Conservation (phyloP, 2,329 filamentous ascomycete species). For the Apiospora aurea region DNA sequence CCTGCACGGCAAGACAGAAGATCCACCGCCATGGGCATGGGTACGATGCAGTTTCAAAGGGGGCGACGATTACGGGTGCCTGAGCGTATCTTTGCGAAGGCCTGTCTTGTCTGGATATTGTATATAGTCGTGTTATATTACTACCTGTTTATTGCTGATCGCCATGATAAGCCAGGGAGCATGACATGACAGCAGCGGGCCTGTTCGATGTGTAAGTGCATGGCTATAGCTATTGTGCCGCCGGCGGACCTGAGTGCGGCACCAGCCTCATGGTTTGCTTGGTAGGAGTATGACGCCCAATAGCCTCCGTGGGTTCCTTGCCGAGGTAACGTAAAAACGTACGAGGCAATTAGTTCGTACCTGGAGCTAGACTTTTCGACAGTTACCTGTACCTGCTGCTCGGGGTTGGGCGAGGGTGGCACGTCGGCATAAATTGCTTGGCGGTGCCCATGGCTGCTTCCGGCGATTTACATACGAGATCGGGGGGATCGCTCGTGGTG, state of each 20-base stretch:
- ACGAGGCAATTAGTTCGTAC: not conserved
- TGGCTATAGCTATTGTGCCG: not conserved
- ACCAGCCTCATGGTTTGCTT: not conserved
- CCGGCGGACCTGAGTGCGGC: not conserved
- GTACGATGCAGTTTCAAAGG: slow-evolving; percentile 8
- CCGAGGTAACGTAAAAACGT: not conserved
- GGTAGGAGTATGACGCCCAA: not conserved
- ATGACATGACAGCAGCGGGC: not conserved
- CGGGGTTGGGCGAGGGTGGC: no score
- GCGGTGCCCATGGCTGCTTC: not conserved
- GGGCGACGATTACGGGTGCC: not conserved
- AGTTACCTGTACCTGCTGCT: no score
- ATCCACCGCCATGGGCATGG: not conserved
- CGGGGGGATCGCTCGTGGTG: no score
- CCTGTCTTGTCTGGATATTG: not conserved
- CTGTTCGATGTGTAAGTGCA: not conserved
- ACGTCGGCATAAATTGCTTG: not conserved
- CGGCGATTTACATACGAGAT: not conserved
- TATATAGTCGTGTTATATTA: not conserved
- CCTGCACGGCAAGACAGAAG: not conserved
- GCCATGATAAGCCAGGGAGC: not conserved
- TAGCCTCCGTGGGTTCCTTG: not conserved
- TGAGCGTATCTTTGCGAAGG: not conserved
- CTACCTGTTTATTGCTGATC: not conserved
- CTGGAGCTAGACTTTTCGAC: not conserved